Percentiles rank a stretch among this genome's conserved stretches.
Evolutionary conservation across 495 filamentous ascomycete species (phyloP).

Genomic region (Xylaria bambusicola): DNA sequence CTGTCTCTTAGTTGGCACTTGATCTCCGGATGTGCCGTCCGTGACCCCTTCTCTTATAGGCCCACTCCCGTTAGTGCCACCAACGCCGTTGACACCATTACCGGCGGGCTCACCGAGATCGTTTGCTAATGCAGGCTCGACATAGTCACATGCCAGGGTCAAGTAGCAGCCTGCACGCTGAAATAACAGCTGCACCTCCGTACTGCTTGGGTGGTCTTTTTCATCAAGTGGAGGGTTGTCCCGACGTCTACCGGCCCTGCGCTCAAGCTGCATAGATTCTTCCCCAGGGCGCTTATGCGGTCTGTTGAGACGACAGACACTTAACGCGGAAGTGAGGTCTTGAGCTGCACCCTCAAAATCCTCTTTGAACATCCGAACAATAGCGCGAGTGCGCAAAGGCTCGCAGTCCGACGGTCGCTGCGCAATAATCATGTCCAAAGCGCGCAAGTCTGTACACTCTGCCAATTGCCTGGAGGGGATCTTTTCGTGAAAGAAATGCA

Average conservation of each 20-base stretch:
- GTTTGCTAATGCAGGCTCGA: slow-evolving; percentile 54
- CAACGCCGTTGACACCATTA: slow-evolving; percentile 17
- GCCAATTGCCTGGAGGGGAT: slow-evolving; percentile 76
- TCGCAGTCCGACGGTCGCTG: slow-evolving; percentile 63
- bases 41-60: slow-evolving; percentile 16
- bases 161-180: slow-evolving; percentile 76
- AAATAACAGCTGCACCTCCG: slow-evolving; percentile 73
- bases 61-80: slow-evolving; percentile 8
- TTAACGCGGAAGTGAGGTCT: slow-evolving; percentile 67
- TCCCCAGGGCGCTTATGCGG: slow-evolving; percentile 45
- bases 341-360: slow-evolving; percentile 66
- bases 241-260: slow-evolving; percentile 41
- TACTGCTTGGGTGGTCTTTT: slow-evolving; percentile 69
- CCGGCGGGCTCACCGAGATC: slow-evolving; percentile 14
- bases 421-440: slow-evolving; percentile 65
- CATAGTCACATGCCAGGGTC: slow-evolving; percentile 65
- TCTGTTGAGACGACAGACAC: slow-evolving; percentile 56
- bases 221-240: slow-evolving; percentile 62
- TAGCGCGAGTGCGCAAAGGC: slow-evolving; percentile 68
- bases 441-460: slow-evolving; percentile 65
- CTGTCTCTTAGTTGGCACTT: slow-evolving; percentile 47
- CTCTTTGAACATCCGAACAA: slow-evolving; percentile 74
- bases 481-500: slow-evolving; percentile 88
- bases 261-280: slow-evolving; percentile 39
- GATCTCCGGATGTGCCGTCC: slow-evolving; percentile 31